These are phyloP conservation scores for Tetracentron sinense DNA, from an alignment of 164 flowering plant genomes.

Conservation along the genomic window DNA sequence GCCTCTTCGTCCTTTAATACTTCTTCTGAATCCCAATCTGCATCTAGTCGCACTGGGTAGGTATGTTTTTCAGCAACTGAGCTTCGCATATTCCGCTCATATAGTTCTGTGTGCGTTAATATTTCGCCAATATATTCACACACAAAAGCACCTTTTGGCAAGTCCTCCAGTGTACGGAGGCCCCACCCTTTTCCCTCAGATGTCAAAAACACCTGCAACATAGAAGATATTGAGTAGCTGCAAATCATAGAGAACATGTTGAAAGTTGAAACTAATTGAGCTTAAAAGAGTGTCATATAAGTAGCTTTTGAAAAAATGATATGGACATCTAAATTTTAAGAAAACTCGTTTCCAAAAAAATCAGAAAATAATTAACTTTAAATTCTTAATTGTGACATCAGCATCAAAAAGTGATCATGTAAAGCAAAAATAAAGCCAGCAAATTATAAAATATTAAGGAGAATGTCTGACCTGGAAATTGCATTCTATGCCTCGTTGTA, in stretches of 20 bases:
- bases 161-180: constrained; percentile 66
- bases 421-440: neutral
- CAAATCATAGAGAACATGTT: neutral
- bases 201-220: constrained; percentile 67
- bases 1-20: constrained; percentile 65
- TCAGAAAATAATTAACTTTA: neutral
- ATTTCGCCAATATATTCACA: constrained; percentile 96
- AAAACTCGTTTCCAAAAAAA: neutral
- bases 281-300: no score
- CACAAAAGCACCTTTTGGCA: constrained; percentile 91
- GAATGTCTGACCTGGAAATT: constrained; percentile 62
- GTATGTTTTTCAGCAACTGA: constrained; percentile 29
- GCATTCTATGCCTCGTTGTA: constrained; percentile 77
- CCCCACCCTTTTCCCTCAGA: constrained; percentile 94
- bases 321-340: neutral
- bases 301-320: neutral
- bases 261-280: no score
- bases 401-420: neutral
- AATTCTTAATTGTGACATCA: neutral
- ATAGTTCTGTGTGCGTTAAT: constrained; percentile 56
- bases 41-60: constrained; percentile 68
- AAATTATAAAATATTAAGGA: neutral
- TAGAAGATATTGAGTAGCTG: constrained; percentile 1
- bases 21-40: constrained; percentile 66
- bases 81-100: constrained; percentile 35